Base-by-base conservation (phyloP, 208 protist genomes). In the Leishmania tropica region DNA sequence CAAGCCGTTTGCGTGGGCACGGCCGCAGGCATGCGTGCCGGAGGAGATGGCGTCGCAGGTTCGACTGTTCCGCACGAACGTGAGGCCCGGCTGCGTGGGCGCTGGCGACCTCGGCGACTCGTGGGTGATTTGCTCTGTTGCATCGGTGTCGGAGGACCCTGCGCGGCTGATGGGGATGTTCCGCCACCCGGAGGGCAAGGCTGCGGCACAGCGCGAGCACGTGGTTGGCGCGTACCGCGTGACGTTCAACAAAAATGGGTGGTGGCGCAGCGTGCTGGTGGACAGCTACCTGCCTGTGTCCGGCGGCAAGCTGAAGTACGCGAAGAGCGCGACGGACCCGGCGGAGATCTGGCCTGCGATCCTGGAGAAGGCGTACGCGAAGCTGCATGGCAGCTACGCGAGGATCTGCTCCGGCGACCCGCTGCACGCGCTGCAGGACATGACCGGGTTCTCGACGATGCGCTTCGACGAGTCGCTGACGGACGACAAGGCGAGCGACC, bases 301-400 rank as follows among this genome's bases (percentile, higher is more conserved):
- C 48, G 85, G 81, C 71, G 91, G 85, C 45, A 83, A 82, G 54
- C 87, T 87, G 51, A 92, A 89, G 79, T 96, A 89, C 83, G 87
- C 90, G 31, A 84, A 88, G 60, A 93, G 93, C 83, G 81, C 40
- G 0, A 88, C 68, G 40, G 90, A 95, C 75, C 83, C 84, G 19
- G 87, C 92, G 4, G 92, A 98, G 85, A 82, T 97, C 48, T 98
- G 95, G 95, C 85, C 92, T 21, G 92, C 79, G 67, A 91, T 98
- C 67, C 73, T 97, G 40, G 77, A 98, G 84, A 98, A 98, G 83
- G 95, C 95, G 67, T 98, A 93, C 87, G 94, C 94, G 68, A 98
- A 98, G 89, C 78, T 97, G 56, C 89, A 97, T 75, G 94, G 94
- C 42, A 92, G 87, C 81, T 98, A 98, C 85, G 91, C 85, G 15